Conservation (phyloP, 2,329 filamentous ascomycete genomes). For the Verticillium isaacii region DNA sequence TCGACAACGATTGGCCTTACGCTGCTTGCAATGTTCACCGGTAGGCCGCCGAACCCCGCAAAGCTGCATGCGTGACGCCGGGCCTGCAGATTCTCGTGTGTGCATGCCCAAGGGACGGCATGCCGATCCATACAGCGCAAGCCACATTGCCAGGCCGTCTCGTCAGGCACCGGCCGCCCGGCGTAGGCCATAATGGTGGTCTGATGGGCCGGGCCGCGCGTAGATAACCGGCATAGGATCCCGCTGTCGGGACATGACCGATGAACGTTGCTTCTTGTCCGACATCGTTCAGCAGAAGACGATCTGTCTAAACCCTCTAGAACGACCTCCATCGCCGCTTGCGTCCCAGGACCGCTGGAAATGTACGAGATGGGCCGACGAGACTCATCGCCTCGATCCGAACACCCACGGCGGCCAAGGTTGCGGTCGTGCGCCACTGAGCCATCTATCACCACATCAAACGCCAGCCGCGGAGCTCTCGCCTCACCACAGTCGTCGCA, state of each 20-base stretch:
- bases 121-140: constrained; percentile 13
- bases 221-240: background rate
- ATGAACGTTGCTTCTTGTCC: too few species aligned
- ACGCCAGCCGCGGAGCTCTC: constrained; percentile 45
- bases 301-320: too few species aligned
- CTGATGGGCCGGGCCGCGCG: background rate
- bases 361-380: constrained; percentile 14
- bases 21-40: background rate
- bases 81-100: constrained; percentile 11
- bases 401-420: constrained; percentile 41
- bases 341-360: background rate
- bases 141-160: constrained; percentile 14
- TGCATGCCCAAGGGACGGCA: constrained; percentile 11
- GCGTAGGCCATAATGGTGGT: background rate
- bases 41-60: constrained; percentile 5
- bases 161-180: constrained; percentile 14
- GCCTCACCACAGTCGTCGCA: constrained; percentile 43
- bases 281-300: too few species aligned
- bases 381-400: constrained; percentile 34
- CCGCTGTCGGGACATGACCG: background rate
- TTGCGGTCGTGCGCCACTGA: constrained; percentile 52
- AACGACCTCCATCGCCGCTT: background rate
- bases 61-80: constrained; percentile 12
- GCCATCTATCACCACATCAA: constrained; percentile 53
- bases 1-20: background rate